Base-by-base conservation (phyloP, 805 yeast genomes). In the Pichia manshurica region DNA sequence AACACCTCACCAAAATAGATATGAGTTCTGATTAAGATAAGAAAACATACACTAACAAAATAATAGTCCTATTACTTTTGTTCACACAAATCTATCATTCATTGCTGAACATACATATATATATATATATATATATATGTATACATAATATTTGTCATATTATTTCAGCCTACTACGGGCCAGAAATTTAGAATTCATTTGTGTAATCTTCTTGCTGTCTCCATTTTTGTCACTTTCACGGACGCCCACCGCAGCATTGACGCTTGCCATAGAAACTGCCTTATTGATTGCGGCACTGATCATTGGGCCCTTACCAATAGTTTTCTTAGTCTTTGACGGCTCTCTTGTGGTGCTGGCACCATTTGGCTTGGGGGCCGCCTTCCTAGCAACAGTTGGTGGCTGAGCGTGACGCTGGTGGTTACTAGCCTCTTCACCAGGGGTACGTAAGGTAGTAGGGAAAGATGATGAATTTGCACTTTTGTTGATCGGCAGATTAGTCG, bases 161-260 rank as follows among this genome's bases (percentile, higher is more conserved):
- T 58, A 73, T 47, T 68, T 73, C 51, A 80, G 64, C 20, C 70
- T 68, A 44, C 80, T 75, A 56, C 87, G 65, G 4, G 85, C 81
- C 49, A 82, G 63, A 41, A 82, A 68, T 56, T 77, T 78, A 5
- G 87, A 81, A 59, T 79, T 81, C 75, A 75, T 68, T 15, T 79
- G 67, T 3, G 84, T 79, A 19, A 80, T 71, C 16, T 31, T 42
- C n/a, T 45, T 40, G 15, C 42, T 41, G 31, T 32, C 48, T 8
- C 37, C 32, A 13, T 19, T 16, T 5, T 20, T 22, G n/a, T n/a
- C 22, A 25, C 29, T 25, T 8, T 32, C 37, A 31, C 37, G 37
- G 0, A 21, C 45, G 2, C 52, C 55, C 29, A 49, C 55, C 12
- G 49, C 51, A 2, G 56, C 52, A 44, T 50, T 48, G 6, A 32